Percentiles rank a stretch among this genome's conserved stretches.
phyloP scores from a whole-genome alignment of 495 filamentous ascomycete genomes.

The Penicillium pulvis region DNA sequence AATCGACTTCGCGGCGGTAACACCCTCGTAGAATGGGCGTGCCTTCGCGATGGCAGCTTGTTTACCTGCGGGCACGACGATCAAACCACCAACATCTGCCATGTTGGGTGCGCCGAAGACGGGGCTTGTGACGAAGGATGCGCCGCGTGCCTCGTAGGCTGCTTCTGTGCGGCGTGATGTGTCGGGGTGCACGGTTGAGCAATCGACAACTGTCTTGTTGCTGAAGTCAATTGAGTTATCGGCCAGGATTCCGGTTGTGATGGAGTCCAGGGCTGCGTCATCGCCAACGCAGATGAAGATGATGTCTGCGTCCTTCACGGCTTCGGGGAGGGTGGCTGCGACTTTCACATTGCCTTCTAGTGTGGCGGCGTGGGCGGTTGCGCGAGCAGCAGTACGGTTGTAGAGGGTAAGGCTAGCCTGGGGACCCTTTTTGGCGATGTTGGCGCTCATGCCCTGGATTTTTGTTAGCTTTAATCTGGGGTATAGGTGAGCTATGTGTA shows the following conservation, averaged over 20 bases:
- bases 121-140: constrained; percentile 75
- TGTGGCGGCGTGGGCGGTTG: constrained; percentile 54
- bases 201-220: constrained; percentile 65
- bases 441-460: constrained; percentile 79
- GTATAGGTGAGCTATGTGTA: constrained; percentile 10
- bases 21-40: constrained; percentile 75
- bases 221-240: constrained; percentile 44
- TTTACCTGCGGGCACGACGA: constrained; percentile 76
- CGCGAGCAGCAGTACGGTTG: constrained; percentile 71
- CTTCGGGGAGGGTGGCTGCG: constrained; percentile 61
- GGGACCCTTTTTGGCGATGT: constrained; percentile 74
- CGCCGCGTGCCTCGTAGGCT: constrained; percentile 57
- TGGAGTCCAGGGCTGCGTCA: constrained; percentile 66
- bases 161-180: constrained; percentile 67
- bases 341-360: constrained; percentile 62
- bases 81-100: constrained; percentile 73
- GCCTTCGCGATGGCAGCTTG: constrained; percentile 60
- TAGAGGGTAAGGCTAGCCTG: constrained; percentile 70
- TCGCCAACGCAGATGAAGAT: constrained; percentile 85
- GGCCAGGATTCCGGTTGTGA: constrained; percentile 51
- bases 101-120: constrained; percentile 82
- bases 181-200: constrained; percentile 85
- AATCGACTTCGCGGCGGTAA: constrained; percentile 71
- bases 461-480: constrained; percentile 20
- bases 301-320: constrained; percentile 68